These are phyloP conservation scores for Xylaria sp. DNA, from an alignment of 495 filamentous ascomycete genomes.

Conservation along the genomic window DNA sequence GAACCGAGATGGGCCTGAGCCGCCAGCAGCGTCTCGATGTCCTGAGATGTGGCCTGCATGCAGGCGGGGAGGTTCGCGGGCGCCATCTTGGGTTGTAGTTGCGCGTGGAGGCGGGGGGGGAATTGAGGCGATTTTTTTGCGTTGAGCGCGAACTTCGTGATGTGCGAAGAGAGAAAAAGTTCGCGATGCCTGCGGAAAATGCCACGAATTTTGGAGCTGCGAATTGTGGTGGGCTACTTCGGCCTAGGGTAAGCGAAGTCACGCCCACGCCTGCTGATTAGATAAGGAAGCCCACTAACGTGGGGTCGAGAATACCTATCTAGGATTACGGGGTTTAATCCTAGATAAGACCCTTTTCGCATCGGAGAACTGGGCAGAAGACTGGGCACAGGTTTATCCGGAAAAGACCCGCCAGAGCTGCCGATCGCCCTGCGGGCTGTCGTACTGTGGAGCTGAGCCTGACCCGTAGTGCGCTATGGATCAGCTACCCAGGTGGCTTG, in stretches of 20 bases:
- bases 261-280: conserved; percentile 7
- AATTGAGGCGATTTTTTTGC: conserved; percentile 58
- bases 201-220: conserved; percentile 32
- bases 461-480: conserved; percentile 1
- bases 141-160: conserved; percentile 42
- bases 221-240: conserved; percentile 32
- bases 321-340: neutral
- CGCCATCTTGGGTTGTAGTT: conserved; percentile 80
- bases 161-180: conserved; percentile 30
- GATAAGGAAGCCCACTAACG: neutral
- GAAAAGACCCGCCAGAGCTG: neutral
- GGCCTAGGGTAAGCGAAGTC: conserved; percentile 30
- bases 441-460: neutral
- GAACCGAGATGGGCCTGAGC: conserved; percentile 96
- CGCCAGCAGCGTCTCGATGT: conserved; percentile 99
- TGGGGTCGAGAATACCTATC: neutral
- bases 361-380: too few species aligned
- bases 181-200: conserved; percentile 40
- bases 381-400: neutral
- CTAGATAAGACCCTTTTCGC: neutral
- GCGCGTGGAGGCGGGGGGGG: conserved; percentile 54
- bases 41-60: conserved; percentile 74
- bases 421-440: neutral
- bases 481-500: conserved; percentile 22
- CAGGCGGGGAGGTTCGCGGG: conserved; percentile 86